phyloP scores from a whole-genome alignment of 2,329 filamentous ascomycete species.

The Thermothelomyces thermophilus region DNA sequence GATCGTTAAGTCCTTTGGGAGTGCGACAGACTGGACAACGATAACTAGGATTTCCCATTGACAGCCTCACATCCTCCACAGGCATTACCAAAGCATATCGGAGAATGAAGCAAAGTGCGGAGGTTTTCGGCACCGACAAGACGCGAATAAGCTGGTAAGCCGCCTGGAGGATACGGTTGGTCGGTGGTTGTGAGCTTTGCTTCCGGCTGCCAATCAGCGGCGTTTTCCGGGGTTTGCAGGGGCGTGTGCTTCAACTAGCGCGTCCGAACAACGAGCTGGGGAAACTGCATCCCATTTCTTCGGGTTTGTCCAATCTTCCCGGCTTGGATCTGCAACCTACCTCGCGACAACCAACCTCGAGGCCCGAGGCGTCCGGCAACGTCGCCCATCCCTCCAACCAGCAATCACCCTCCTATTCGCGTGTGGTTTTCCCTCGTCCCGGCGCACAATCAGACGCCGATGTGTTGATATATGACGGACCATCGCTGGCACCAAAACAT shows the following conservation, averaged over 20 bases:
- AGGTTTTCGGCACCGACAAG: not conserved
- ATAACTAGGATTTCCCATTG: too few relatives aligned
- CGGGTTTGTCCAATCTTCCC: slow-evolving; percentile 9
- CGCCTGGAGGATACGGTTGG: not conserved
- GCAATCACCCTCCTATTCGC: not conserved
- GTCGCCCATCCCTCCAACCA: not conserved
- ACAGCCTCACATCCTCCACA: too few relatives aligned
- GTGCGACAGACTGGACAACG: too few relatives aligned
- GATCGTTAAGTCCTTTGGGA: too few relatives aligned
- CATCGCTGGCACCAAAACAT: slow-evolving; percentile 10
- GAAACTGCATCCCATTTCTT: slow-evolving; percentile 17
- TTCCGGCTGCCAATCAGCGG: slow-evolving; percentile 6
- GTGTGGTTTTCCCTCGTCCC: not conserved
- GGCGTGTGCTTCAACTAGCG: not conserved
- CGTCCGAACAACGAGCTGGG: not conserved
- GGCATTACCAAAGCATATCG: too few relatives aligned
- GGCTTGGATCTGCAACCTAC: slow-evolving; percentile 8
- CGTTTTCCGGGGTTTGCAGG: slow-evolving; percentile 1
- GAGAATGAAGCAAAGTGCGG: too few relatives aligned
- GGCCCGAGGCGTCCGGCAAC: not conserved
- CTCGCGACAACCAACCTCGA: slow-evolving; percentile 5
- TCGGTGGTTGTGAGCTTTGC: not conserved
- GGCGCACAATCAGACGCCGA: slow-evolving; percentile 11
- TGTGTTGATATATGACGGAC: slow-evolving; percentile 23
- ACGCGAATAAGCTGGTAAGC: not conserved